Conservation (phyloP, 306 rosid species). For the Cucurbita moschata region DNA sequence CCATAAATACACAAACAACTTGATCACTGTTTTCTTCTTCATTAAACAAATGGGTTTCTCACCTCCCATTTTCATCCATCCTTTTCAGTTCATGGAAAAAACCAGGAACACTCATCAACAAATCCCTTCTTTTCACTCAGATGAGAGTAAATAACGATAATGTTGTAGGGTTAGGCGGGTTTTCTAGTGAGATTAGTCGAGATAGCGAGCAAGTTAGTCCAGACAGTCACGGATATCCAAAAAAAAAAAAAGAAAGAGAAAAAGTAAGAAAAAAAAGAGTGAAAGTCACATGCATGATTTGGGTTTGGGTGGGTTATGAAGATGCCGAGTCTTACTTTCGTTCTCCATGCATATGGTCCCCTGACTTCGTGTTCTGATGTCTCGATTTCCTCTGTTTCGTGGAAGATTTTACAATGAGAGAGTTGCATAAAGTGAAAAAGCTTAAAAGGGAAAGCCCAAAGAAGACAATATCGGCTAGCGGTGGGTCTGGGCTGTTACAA, state of each 20-base stretch:
- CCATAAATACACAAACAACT: conserved; percentile 2
- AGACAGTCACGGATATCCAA: background rate
- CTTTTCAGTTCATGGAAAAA: background rate
- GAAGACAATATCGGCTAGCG: too few species aligned
- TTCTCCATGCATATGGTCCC: conserved; percentile 5
- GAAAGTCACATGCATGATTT: conserved; percentile 8
- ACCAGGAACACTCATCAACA: background rate
- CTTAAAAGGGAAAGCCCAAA: too few species aligned
- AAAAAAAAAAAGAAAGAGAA: background rate
- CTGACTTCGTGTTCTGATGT: background rate
- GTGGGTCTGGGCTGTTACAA: too few species aligned
- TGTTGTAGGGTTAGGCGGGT: too few species aligned
- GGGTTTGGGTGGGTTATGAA: conserved; percentile 4
- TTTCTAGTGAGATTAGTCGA: too few species aligned
- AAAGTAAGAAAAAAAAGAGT: background rate
- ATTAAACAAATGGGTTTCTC: background rate
- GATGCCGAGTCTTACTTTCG: background rate
- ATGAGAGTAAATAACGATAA: background rate
- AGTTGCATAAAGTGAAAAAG: background rate
- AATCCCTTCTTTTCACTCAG: background rate
- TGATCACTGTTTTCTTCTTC: background rate
- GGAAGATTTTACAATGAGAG: background rate
- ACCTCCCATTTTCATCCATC: background rate
- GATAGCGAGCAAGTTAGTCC: too few species aligned
- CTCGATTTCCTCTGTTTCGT: background rate